phyloP scores from a whole-genome alignment of 768 basidiomycete genomes.

The Neoboletus brunneissimus region DNA sequence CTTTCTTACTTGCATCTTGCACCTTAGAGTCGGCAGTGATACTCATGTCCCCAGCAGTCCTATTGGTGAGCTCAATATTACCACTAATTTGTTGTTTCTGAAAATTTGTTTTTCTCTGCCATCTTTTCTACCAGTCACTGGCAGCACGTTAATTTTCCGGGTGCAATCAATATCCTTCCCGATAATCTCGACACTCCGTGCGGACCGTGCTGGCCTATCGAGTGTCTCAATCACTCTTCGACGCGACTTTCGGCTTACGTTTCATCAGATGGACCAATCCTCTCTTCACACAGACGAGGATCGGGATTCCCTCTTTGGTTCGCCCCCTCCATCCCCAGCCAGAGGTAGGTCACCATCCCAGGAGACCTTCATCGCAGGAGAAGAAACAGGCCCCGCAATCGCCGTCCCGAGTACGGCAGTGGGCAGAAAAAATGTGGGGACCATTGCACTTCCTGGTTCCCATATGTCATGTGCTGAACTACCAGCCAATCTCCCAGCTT shows the following conservation, averaged over 20 bases:
- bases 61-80: conserved; percentile 3
- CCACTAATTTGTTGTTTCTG: not conserved
- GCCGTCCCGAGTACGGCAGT: conserved; percentile 28
- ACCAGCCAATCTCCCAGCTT: conserved; percentile 76
- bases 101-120: not conserved
- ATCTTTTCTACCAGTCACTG: not conserved
- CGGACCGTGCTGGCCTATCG: not conserved
- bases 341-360: conserved; percentile 79
- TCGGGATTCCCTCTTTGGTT: conserved; percentile 76
- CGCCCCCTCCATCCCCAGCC: conserved; percentile 67
- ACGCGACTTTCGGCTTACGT: conserved; percentile 14
- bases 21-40: not conserved
- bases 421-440: conserved; percentile 71
- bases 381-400: conserved; percentile 9
- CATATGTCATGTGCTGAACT: conserved; percentile 80
- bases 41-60: not conserved
- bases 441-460: conserved; percentile 98
- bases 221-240: conserved; percentile 18
- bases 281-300: conserved; percentile 33
- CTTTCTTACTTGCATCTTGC: not conserved
- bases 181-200: conserved; percentile 3
- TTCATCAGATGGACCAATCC: conserved; percentile 20
- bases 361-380: conserved; percentile 21
- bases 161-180: not conserved
- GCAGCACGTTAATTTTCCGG: not conserved